Evolutionary conservation across 2,329 filamentous ascomycete species (phyloP).

Genomic region (Calonectria pseudoreteaudii): DNA sequence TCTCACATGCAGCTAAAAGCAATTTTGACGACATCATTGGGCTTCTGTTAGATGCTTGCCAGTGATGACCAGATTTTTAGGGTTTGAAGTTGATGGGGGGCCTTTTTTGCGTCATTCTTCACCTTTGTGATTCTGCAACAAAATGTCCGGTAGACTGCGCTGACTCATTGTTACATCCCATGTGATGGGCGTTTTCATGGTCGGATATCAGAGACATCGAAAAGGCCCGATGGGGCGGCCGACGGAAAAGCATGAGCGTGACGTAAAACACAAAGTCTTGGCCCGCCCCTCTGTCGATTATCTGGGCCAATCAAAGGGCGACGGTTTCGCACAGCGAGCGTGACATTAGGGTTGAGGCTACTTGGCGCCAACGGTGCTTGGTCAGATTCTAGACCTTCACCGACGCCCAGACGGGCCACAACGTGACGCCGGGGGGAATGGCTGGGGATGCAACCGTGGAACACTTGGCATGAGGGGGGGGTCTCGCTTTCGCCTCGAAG

Average conservation of each 20-base stretch:
- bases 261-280: background rate
- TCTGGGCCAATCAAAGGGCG: background rate
- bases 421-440: background rate
- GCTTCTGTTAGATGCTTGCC: background rate
- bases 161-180: background rate
- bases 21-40: background rate
- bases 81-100: background rate
- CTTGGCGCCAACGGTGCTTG: background rate
- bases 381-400: constrained; percentile 4
- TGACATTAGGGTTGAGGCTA: constrained; percentile 8
- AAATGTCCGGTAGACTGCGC: background rate
- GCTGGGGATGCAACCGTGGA: background rate
- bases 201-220: background rate
- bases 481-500: background rate
- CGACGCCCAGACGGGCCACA: background rate
- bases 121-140: background rate
- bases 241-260: background rate
- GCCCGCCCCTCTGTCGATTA: background rate
- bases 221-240: background rate
- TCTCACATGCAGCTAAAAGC: background rate
- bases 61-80: background rate
- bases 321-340: background rate
- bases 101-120: background rate
- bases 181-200: background rate
- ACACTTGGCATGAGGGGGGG: background rate